These are phyloP conservation scores for Solanum chacoense DNA, from an alignment of 305 asterid genomes.

Conservation along the genomic window DNA sequence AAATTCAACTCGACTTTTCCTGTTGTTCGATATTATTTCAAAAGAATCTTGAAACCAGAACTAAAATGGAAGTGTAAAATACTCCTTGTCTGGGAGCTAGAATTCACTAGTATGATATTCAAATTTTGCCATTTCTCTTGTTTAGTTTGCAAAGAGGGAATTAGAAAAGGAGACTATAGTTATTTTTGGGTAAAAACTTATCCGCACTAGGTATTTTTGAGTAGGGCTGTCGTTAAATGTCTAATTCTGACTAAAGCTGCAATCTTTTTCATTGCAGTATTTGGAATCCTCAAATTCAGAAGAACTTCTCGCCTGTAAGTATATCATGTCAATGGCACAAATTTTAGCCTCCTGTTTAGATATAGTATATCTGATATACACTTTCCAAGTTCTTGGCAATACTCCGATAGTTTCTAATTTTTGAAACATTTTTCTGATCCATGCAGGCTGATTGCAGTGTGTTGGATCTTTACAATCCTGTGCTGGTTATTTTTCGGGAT, in stretches of 20 bases:
- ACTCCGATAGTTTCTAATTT: neutral
- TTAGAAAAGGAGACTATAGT: neutral
- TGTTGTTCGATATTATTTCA: neutral
- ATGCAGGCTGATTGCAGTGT: conserved; percentile 44
- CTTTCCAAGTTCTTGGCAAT: neutral
- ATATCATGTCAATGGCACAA: neutral
- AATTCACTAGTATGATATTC: neutral
- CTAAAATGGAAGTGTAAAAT: neutral
- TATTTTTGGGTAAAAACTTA: neutral
- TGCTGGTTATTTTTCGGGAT: conserved; percentile 74
- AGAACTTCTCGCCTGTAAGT: conserved; percentile 44
- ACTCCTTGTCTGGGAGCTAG: neutral
- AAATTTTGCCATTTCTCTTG: neutral
- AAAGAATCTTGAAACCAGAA: neutral
- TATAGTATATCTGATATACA: neutral
- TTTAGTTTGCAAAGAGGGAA: neutral
- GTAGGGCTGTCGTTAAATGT: neutral
- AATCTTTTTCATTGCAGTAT: conserved; percentile 25
- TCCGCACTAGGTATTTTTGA: neutral
- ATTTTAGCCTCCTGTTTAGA: conserved; percentile 10
- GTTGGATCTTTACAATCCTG: conserved; percentile 55
- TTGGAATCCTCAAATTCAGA: conserved; percentile 44
- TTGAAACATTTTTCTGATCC: neutral
- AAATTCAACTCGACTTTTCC: neutral
- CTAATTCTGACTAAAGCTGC: conserved; percentile 5